phyloP scores from a whole-genome alignment of 2,329 filamentous ascomycete genomes.

The Pseudogymnoascus sp. region DNA sequence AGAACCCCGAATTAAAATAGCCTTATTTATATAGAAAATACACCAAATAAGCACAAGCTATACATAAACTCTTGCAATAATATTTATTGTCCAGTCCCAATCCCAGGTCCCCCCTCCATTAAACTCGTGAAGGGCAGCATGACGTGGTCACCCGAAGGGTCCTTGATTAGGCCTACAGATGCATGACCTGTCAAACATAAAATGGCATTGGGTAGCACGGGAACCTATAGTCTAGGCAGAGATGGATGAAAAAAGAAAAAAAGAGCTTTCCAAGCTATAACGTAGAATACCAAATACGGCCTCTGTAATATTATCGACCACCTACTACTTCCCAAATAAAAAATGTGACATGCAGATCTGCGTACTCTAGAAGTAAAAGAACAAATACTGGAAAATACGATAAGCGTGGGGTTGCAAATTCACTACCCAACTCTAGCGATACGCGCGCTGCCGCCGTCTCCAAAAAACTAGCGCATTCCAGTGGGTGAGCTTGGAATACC shows the following conservation, averaged over 20 bases:
- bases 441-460: slow-evolving; percentile 5
- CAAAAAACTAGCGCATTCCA: slow-evolving; percentile 7
- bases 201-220: not conserved
- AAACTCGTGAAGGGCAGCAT: not conserved
- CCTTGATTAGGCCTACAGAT: slow-evolving; percentile 1
- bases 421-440: not conserved
- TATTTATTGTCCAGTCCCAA: not conserved
- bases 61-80: not conserved
- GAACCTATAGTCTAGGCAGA: not conserved
- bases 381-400: not conserved
- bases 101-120: not conserved
- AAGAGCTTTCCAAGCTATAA: not conserved
- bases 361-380: not conserved
- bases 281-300: not conserved
- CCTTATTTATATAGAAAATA: not conserved
- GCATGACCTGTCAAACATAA: not conserved
- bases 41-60: not conserved
- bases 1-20: not conserved
- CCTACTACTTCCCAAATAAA: not conserved
- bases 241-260: not conserved
- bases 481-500: slow-evolving; percentile 10
- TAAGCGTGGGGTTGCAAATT: slow-evolving; percentile 8
- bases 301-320: not conserved
- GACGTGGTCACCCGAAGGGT: slow-evolving; percentile 3
- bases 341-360: not conserved